Evolutionary conservation across 306 rosid species (phyloP).

Genomic region (Carpinus viminea): DNA sequence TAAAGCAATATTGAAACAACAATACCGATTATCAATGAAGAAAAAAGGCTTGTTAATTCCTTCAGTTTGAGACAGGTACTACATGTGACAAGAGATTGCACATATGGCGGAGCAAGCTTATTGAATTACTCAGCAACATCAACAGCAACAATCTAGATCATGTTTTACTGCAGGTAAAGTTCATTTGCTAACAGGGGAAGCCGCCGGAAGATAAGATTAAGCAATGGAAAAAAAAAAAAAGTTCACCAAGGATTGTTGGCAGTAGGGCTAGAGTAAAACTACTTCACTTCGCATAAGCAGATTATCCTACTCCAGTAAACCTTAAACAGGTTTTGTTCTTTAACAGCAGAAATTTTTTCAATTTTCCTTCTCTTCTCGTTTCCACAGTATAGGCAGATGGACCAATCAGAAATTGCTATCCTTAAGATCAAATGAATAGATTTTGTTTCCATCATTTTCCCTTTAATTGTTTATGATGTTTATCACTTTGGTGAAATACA

Average conservation of each 20-base stretch:
- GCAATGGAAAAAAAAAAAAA: neutral
- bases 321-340: neutral
- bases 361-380: neutral
- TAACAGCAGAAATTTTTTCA: neutral
- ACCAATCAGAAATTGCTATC: neutral
- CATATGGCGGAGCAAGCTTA: neutral
- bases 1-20: neutral
- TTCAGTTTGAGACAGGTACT: neutral
- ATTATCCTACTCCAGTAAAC: neutral
- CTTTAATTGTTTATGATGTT: neutral
- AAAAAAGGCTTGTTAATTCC: neutral
- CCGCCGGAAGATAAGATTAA: too few relatives aligned
- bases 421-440: neutral
- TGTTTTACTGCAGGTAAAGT: neutral
- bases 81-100: neutral
- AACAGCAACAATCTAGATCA: neutral
- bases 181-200: slow-evolving; percentile 65
- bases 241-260: neutral
- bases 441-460: neutral
- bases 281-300: neutral
- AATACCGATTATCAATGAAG: neutral
- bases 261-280: neutral
- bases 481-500: neutral
- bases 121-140: neutral
- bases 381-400: neutral